Evolutionary conservation across 2,329 filamentous ascomycete genomes (phyloP).

Genomic region (Sarocladiaceae sp.): DNA sequence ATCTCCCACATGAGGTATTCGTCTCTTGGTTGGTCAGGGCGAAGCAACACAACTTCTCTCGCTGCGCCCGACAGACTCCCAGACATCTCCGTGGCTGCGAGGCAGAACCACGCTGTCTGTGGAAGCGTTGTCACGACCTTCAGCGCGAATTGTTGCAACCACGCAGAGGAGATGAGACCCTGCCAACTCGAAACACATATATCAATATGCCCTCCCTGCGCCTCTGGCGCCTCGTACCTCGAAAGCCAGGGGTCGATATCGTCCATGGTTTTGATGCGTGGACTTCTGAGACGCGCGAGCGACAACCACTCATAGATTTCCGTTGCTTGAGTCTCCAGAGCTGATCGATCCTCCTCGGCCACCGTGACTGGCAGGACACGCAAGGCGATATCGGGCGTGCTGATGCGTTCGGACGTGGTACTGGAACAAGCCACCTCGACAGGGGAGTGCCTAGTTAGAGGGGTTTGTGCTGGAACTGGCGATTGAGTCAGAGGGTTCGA

Average conservation of each 20-base stretch:
- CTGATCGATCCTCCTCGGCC: slow-evolving; percentile 34
- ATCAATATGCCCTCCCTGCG: slow-evolving; percentile 20
- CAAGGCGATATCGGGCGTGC: slow-evolving; percentile 20
- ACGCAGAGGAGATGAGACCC: slow-evolving; percentile 51
- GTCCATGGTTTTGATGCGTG: slow-evolving; percentile 55
- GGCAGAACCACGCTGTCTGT: slow-evolving; percentile 49
- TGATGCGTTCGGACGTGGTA: slow-evolving; percentile 14
- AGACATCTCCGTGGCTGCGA: slow-evolving; percentile 49
- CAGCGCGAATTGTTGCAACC: slow-evolving; percentile 46
- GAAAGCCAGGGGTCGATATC: slow-evolving; percentile 65
- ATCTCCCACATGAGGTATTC: slow-evolving; percentile 61
- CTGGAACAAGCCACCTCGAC: slow-evolving; percentile 32
- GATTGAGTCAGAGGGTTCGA: slow-evolving; percentile 20
- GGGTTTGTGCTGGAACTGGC: slow-evolving; percentile 43
- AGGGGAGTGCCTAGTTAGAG: slow-evolving; percentile 42
- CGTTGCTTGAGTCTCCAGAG: slow-evolving; percentile 58
- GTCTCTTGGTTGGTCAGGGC: slow-evolving; percentile 41
- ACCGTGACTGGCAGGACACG: slow-evolving; percentile 22
- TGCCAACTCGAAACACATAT: slow-evolving; percentile 54
- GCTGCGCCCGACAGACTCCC: slow-evolving; percentile 38
- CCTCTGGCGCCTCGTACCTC: slow-evolving; percentile 57
- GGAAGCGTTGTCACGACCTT: slow-evolving; percentile 39
- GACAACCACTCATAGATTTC: slow-evolving; percentile 73
- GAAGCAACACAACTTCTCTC: slow-evolving; percentile 50
- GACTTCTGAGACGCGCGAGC: slow-evolving; percentile 60